Percentiles rank a stretch among this genome's conserved stretches.
Evolutionary conservation across 2,329 filamentous ascomycete genomes (phyloP).

Genomic region (Zymoseptoria ardabiliae): DNA sequence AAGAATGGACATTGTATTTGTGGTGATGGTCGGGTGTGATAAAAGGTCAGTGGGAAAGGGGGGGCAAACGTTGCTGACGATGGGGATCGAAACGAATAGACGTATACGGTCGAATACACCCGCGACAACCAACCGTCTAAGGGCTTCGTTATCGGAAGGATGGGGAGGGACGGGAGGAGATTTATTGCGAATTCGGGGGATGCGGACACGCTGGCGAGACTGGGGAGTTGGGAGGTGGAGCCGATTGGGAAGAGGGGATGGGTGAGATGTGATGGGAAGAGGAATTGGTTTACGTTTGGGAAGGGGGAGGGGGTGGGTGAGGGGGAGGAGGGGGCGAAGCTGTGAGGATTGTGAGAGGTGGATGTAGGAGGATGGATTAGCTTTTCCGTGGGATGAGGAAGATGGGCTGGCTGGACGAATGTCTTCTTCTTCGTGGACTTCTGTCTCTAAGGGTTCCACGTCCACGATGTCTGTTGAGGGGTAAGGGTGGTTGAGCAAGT

Average conservation of each 20-base stretch:
- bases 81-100: too few relatives aligned
- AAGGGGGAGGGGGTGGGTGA: background rate
- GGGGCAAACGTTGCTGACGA: too few relatives aligned
- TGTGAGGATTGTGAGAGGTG: constrained; percentile 2
- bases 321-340: constrained; percentile 1
- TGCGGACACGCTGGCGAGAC: constrained; percentile 39
- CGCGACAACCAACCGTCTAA: constrained; percentile 43
- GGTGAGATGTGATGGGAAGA: constrained; percentile 32
- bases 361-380: too few relatives aligned
- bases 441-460: too few relatives aligned
- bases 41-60: too few relatives aligned
- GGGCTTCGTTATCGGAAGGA: constrained; percentile 47
- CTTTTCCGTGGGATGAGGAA: too few relatives aligned
- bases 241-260: constrained; percentile 43
- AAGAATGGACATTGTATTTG: too few relatives aligned
- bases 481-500: too few relatives aligned
- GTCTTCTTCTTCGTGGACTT: too few relatives aligned
- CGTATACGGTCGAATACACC: constrained; percentile 53
- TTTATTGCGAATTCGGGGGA: constrained; percentile 54
- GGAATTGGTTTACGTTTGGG: constrained; percentile 34
- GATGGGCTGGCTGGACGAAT: too few relatives aligned
- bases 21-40: too few relatives aligned
- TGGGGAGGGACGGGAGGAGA: constrained; percentile 40
- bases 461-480: too few relatives aligned
- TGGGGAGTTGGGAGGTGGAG: constrained; percentile 40